These are phyloP conservation scores for Polygonum aviculare DNA, from an alignment of 148 eudicot genomes.

Conservation along the genomic window DNA sequence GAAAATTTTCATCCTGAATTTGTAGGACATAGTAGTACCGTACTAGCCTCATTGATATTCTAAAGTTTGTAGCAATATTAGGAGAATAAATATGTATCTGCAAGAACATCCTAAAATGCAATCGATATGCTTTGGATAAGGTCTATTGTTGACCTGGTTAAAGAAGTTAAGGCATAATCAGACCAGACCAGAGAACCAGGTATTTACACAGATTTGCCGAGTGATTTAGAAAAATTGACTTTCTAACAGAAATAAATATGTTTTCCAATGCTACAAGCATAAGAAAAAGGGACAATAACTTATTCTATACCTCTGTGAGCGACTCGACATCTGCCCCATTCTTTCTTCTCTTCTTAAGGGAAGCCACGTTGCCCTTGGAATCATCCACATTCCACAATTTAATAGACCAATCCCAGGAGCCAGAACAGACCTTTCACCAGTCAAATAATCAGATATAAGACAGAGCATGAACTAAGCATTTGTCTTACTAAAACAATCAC, in stretches of 20 bases:
- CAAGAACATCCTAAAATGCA: too few relatives aligned
- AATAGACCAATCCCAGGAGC: constrained; percentile 87
- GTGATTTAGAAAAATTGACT: not conserved
- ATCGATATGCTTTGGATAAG: too few relatives aligned
- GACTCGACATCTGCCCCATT: constrained; percentile 35
- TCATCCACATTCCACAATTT: constrained; percentile 73
- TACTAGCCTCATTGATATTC: too few relatives aligned
- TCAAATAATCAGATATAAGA: constrained; percentile 4
- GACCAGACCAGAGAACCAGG: not conserved
- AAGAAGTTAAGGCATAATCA: not conserved
- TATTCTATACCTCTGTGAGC: constrained; percentile 49
- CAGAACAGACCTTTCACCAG: constrained; percentile 69
- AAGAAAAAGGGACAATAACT: not conserved
- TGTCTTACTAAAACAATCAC: not conserved
- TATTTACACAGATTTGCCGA: not conserved
- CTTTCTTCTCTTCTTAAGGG: constrained; percentile 80
- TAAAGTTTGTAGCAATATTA: too few relatives aligned
- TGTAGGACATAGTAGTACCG: too few relatives aligned
- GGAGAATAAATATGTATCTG: too few relatives aligned
- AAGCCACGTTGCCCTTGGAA: constrained; percentile 32
- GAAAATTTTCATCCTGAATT: too few relatives aligned
- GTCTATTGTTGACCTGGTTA: not conserved
- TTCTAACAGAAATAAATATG: not conserved
- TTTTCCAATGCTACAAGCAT: not conserved
- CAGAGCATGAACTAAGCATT: not conserved